Conservation (phyloP, 176 grass and related monocot genomes). For the Cymbopogon citratus region DNA sequence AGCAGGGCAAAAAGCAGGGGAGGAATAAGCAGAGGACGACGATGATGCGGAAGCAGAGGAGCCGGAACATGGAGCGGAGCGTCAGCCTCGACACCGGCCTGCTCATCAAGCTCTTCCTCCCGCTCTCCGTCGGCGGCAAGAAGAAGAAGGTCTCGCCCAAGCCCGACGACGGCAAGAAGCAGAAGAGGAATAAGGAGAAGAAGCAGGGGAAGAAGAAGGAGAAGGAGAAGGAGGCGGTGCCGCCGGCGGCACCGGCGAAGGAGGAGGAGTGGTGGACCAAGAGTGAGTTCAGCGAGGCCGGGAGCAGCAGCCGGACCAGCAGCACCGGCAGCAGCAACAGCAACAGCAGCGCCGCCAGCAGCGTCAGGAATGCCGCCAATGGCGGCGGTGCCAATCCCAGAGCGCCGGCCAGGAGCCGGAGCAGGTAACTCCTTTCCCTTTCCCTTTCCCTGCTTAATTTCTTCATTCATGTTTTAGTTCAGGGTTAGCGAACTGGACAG, state of each 20-base stretch:
- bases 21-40: conserved; percentile 33
- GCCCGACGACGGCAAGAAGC: conserved; percentile 17
- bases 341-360: conserved; percentile 15
- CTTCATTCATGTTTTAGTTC: not conserved
- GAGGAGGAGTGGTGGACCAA: conserved; percentile 69
- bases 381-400: not conserved
- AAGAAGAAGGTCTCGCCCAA: conserved; percentile 71
- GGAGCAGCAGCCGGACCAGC: conserved; percentile 51
- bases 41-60: conserved; percentile 27
- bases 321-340: conserved; percentile 45
- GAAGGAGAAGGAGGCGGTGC: not conserved
- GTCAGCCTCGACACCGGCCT: conserved; percentile 54
- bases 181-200: too few species aligned
- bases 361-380: conserved; percentile 24
- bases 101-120: conserved; percentile 66
- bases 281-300: conserved; percentile 47
- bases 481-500: not conserved
- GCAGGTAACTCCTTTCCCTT: conserved; percentile 24
- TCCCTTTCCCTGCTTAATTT: not conserved
- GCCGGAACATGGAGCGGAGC: conserved; percentile 44
- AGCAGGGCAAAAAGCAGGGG: not conserved
- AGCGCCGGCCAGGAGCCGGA: conserved; percentile 27
- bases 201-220: not conserved
- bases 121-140: conserved; percentile 42
- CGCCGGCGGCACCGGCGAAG: too few species aligned